Base-by-base conservation (phyloP, 129 eudicot genomes). In the Mikania micrantha region DNA sequence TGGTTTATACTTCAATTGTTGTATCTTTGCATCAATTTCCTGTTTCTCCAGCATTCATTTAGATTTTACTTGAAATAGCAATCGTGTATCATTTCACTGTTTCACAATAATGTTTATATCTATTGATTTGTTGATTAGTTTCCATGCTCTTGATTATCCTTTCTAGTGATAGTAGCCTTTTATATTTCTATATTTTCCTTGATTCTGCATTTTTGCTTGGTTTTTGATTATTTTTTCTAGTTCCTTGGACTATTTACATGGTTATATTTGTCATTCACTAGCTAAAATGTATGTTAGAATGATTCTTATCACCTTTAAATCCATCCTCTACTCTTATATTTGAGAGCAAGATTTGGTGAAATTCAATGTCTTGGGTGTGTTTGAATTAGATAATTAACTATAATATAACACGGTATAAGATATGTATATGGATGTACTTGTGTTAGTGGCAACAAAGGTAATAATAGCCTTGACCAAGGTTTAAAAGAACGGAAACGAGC, bases 51-150 rank as follows among this genome's bases (percentile, higher is more conserved):
- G 66, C 19, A 21, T 31, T 57, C 61, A 44, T 56, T 24, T 74
- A 56, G 60, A 65, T 74, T 64, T 50, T 39, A n/a, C 66, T 64
- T 5, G 34, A 29, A 65, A 48, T 36, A 49, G 4, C 27, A 58
- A 36, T 70, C 36, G 31, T 41, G 39, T 59, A 28, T 19, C 35
- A 27, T 9, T 48, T 34, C 44, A 73, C 11, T 24, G 19, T 9
- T 48, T 34, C 44, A 73, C 11, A 20, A 52, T 24, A n/a, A 63
- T 62, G 70, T 73, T 72, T 36, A 59, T 71, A 69, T 53, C 24
- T 12, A 9, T 44, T 70, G 34, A 12, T 17, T 29, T 17, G 39
- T 3, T 35, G 24, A 20, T 53, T 11, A 49, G 31, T 49, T 67
- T 67, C 45, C 21, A 48, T 48, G 65, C 7, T 52, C 22, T 15